Evolutionary conservation across 768 basidiomycete species (phyloP), one percentile per base, ranked within the genome.

Genomic region (Leccinum boreale): DNA sequence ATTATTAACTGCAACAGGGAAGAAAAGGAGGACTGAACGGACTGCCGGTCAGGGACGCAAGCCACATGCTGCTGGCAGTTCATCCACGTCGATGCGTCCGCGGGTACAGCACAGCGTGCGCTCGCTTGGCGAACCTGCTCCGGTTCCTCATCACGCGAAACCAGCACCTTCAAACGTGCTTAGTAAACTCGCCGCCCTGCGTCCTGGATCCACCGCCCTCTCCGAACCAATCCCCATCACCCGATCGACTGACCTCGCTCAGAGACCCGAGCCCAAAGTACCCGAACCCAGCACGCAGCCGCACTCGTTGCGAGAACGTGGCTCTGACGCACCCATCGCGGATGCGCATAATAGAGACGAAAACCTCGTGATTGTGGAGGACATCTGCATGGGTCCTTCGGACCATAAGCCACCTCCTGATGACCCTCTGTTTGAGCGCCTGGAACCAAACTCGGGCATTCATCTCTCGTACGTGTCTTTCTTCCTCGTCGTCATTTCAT

Each of bases 381-480:
- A 88, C 28, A 78, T 99, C 14, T 74, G 84, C 61, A 78, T 85
- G 48, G 95, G 95, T 0, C 93, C 95, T 8, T 78, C 78, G 50
- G 86, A 94, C 39, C 89, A 92, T 69, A 83, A 75, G 14, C 77
- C 90, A 15, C 82, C 85, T 0, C 74, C 76, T 33, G 87, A 90
- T 21, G 94, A 95, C 67, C 89, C 90, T 0, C 65, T 76, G 15
- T 99, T 95, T 66, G 78, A 87, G 60, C 81, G 76, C 51, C 70
- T 94, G 5, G 97, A 99, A 70, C 97, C 97, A 1, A 90, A 97
- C 74, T 95, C 94, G 28, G 84, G 87, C 5, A 96, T 98, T 50
- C 81, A 86, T 52, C 78, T 99, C 24, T 78, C 73, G 95, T 97
- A 67, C 57, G 91, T 42, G 10, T 42, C n/a, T 42, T 36, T 42